phyloP scores from a whole-genome alignment of 208 protist genomes.

The Wallacemonas sp. region DNA sequence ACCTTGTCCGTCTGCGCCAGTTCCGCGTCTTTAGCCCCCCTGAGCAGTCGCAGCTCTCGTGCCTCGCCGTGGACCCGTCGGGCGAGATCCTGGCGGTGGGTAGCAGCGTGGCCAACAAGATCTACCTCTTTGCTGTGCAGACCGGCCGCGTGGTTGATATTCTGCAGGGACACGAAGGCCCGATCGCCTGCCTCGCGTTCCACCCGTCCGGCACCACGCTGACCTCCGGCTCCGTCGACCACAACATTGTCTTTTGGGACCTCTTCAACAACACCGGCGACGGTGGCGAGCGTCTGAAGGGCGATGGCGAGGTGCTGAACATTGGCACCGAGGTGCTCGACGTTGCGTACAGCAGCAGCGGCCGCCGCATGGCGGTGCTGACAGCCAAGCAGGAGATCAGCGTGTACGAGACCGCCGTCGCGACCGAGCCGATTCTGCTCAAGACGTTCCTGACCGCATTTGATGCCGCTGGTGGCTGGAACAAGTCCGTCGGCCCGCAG shows the following conservation, averaged over 20 bases:
- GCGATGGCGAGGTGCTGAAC: slow-evolving; percentile 80
- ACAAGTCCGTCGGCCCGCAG: slow-evolving; percentile 78
- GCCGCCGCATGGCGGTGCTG: slow-evolving; percentile 82
- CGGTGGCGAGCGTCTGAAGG: slow-evolving; percentile 85
- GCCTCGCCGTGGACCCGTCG: slow-evolving; percentile 92
- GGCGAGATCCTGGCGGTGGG: slow-evolving; percentile 90
- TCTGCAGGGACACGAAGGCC: slow-evolving; percentile 89
- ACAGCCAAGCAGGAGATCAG: slow-evolving; percentile 84
- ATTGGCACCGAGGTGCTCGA: slow-evolving; percentile 84
- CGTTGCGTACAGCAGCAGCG: slow-evolving; percentile 85
- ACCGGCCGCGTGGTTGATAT: slow-evolving; percentile 90
- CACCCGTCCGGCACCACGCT: slow-evolving; percentile 87
- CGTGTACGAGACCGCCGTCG: slow-evolving; percentile 85
- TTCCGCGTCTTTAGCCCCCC: slow-evolving; percentile 89
- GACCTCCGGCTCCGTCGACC: slow-evolving; percentile 85
- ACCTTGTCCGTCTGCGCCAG: slow-evolving; percentile 89
- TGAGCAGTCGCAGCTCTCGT: slow-evolving; percentile 86
- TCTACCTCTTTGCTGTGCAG: slow-evolving; percentile 92
- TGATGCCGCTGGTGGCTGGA: slow-evolving; percentile 87
- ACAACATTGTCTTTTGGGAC: slow-evolving; percentile 91
- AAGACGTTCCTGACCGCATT: slow-evolving; percentile 85
- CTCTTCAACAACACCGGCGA: slow-evolving; percentile 83
- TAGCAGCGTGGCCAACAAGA: slow-evolving; percentile 75
- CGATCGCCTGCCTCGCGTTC: slow-evolving; percentile 88
- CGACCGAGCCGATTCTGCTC: slow-evolving; percentile 84